Evolutionary conservation across 305 asterid species (phyloP).

Genomic region (Lippia alba): DNA sequence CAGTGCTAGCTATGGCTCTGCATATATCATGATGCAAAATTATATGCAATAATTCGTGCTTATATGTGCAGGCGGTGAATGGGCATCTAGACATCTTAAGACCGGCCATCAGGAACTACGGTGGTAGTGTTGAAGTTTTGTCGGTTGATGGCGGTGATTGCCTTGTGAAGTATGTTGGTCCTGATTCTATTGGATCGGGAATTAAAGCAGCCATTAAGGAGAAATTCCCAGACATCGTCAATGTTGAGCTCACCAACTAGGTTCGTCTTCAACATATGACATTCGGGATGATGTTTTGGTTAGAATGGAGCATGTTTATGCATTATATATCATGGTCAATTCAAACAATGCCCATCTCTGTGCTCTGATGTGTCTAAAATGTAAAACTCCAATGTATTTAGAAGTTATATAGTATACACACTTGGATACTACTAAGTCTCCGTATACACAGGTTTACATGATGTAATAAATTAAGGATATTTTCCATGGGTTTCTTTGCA

Average conservation of each 20-base stretch:
- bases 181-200: constrained; percentile 88
- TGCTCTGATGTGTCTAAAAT: neutral
- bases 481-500: neutral
- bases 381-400: neutral
- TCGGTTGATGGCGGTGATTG: constrained; percentile 72
- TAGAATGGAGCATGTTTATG: neutral
- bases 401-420: neutral
- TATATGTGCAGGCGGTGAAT: constrained; percentile 72
- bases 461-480: neutral
- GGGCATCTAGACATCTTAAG: constrained; percentile 79
- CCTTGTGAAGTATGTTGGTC: constrained; percentile 68
- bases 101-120: constrained; percentile 87
- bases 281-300: neutral
- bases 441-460: neutral
- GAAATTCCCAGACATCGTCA: constrained; percentile 77
- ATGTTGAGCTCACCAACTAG: constrained; percentile 66
- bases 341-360: no score
- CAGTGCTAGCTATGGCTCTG: neutral
- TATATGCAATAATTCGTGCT: neutral
- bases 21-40: neutral
- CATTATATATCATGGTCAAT: no score
- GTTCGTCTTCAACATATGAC: neutral
- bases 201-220: constrained; percentile 94
- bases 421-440: neutral
- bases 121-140: constrained; percentile 82